Conservation (phyloP, 1,284 basidiomycete genomes). For the Rhodotorula glutinis region DNA sequence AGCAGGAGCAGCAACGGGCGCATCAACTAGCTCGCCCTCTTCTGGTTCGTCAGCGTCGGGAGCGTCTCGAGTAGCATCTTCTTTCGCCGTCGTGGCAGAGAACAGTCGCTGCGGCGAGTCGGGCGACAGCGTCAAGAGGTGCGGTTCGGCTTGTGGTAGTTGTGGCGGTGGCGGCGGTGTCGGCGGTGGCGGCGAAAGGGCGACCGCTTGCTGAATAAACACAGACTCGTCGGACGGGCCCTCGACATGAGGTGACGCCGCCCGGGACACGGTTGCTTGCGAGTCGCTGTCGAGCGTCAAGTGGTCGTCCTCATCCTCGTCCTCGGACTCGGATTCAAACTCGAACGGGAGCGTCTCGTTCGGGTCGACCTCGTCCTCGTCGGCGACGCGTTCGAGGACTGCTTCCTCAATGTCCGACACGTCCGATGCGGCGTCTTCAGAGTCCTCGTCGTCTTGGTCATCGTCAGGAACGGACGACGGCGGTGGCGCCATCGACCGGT, state of each 20-base stretch:
- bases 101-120: not conserved
- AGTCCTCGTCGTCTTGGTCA: not conserved
- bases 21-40: conserved; percentile 17
- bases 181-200: no score
- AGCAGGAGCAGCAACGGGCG: not conserved
- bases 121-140: no score
- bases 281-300: not conserved
- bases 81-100: no score
- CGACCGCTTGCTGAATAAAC: no score
- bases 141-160: no score
- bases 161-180: no score
- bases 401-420: conserved; percentile 16
- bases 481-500: not conserved
- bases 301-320: not conserved
- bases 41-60: conserved; percentile 13
- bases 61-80: not conserved
- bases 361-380: conserved; percentile 15
- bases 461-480: not conserved
- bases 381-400: not conserved
- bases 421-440: no score
- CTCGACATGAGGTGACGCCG: not conserved
- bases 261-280: not conserved
- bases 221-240: no score
- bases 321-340: conserved; percentile 7
- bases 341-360: conserved; percentile 11